Conservation (phyloP, 345 rosid species). For the Eucalyptus cloeziana region DNA sequence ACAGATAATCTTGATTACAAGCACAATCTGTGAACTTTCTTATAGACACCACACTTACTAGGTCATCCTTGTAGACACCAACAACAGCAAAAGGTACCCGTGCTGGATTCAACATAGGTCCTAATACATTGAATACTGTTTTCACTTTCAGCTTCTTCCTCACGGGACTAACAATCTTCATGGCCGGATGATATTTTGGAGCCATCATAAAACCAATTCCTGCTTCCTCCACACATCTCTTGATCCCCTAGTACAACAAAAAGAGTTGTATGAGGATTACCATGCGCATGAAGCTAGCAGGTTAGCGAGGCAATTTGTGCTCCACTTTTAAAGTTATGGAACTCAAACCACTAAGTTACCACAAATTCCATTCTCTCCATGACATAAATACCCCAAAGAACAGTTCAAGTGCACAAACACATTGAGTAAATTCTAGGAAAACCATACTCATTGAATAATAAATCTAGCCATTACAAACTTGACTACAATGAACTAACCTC, state of each 20-base stretch:
- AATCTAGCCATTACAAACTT: neutral
- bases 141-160: conserved; percentile 74
- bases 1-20: neutral
- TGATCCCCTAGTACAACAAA: conserved; percentile 35
- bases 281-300: neutral
- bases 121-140: conserved; percentile 81
- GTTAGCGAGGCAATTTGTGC: neutral
- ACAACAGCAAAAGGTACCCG: conserved; percentile 76
- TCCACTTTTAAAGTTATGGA: neutral
- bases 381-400: neutral
- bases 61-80: conserved; percentile 72
- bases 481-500: conserved; percentile 27
- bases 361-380: neutral
- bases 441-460: neutral
- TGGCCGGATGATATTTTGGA: conserved; percentile 82
- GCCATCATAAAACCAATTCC: conserved; percentile 96
- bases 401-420: neutral
- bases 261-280: neutral
- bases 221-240: conserved; percentile 66
- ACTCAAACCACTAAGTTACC: neutral
- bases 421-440: neutral
- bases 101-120: conserved; percentile 94
- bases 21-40: neutral
- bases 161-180: conserved; percentile 81
- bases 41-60: conserved; percentile 25